These are phyloP conservation scores for Sclerotinia sclerotiorum DNA, from an alignment of 2,329 filamentous ascomycete genomes.

Conservation along the genomic window DNA sequence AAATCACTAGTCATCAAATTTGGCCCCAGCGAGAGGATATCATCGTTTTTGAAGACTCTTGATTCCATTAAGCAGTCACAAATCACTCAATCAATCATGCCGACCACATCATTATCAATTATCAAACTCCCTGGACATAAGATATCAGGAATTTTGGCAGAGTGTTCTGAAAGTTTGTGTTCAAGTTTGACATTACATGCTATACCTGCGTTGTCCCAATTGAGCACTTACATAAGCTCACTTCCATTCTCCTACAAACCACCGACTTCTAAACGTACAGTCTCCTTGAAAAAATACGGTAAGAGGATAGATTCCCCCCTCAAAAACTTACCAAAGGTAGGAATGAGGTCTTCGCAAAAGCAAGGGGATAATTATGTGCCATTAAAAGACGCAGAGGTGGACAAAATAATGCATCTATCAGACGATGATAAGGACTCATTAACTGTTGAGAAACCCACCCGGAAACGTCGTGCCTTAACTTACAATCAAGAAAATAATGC, in stretches of 20 bases:
- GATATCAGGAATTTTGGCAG: not conserved
- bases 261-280: not conserved
- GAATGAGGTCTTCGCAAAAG: not conserved
- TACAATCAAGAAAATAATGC: not conserved
- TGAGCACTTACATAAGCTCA: conserved; percentile 7
- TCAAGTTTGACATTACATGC: not conserved
- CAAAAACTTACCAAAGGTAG: too few species aligned
- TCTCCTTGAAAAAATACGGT: not conserved
- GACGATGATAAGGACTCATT: not conserved
- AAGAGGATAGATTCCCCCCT: not conserved
- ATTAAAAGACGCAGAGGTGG: not conserved
- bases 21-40: not conserved
- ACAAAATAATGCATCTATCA: not conserved
- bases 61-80: not conserved
- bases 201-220: conserved; percentile 4
- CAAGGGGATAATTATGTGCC: too few species aligned
- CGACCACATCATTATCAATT: not conserved
- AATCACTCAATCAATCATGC: not conserved
- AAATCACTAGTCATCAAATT: not conserved
- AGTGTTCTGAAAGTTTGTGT: not conserved
- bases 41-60: not conserved
- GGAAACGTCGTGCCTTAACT: not conserved
- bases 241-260: not conserved
- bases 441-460: not conserved
- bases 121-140: not conserved